Conservation (phyloP, 805 yeast genomes). For the Ogataea parapolymorpha region DNA sequence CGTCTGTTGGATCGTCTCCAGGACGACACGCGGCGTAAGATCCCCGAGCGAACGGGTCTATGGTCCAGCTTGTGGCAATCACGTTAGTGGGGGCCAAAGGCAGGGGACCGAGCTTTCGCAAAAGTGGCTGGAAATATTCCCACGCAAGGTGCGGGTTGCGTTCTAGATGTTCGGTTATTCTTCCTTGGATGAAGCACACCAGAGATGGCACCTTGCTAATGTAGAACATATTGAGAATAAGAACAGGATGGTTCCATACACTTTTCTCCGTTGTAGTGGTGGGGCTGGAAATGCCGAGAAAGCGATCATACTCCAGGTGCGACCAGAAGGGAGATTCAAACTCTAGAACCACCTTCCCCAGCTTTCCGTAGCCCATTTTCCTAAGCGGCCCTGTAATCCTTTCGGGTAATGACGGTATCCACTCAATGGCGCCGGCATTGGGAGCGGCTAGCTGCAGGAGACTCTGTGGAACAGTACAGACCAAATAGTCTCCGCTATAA, state of each 20-base stretch:
- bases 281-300: slow-evolving; percentile 40
- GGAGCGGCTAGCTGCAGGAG: slow-evolving; percentile 43
- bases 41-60: slow-evolving; percentile 75
- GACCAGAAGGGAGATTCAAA: slow-evolving; percentile 64
- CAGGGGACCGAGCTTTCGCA: slow-evolving; percentile 23
- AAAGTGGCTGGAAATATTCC: slow-evolving; percentile 54
- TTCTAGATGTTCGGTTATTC: slow-evolving; percentile 62
- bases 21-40: slow-evolving; percentile 72
- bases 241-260: slow-evolving; percentile 58
- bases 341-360: slow-evolving; percentile 73
- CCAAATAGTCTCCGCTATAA: slow-evolving; percentile 48
- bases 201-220: slow-evolving; percentile 50
- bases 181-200: slow-evolving; percentile 67
- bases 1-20: slow-evolving; percentile 65
- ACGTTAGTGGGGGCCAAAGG: slow-evolving; percentile 37
- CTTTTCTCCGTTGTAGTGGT: slow-evolving; percentile 25
- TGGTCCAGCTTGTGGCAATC: slow-evolving; percentile 70
- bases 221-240: slow-evolving; percentile 57
- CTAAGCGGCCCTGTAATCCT: slow-evolving; percentile 41
- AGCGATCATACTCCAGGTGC: slow-evolving; percentile 44
- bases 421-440: slow-evolving; percentile 47
- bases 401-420: slow-evolving; percentile 55
- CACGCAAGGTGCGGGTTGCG: slow-evolving; percentile 51
- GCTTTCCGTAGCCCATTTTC: slow-evolving; percentile 56
- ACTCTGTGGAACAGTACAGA: slow-evolving; percentile 79